Evolutionary conservation across 2,329 filamentous ascomycete genomes (phyloP).

Genomic region (Fusarium duplospermum): DNA sequence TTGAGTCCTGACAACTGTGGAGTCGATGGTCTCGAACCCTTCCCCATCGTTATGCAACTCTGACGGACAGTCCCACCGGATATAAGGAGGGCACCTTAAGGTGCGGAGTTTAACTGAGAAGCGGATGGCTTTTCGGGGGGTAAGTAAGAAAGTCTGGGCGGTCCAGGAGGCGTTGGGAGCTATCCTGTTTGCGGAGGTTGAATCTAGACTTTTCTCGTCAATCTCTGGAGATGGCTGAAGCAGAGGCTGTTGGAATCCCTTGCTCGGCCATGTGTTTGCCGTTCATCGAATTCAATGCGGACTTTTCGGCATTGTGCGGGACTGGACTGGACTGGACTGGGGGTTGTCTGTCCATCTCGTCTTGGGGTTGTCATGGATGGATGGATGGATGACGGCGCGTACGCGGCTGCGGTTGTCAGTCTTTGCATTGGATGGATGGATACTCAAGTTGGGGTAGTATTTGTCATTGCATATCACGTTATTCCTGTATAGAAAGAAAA

Average conservation of each 20-base stretch:
- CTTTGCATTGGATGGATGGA: background rate
- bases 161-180: background rate
- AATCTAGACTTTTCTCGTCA: background rate
- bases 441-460: background rate
- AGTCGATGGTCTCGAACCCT: background rate
- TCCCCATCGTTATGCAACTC: conserved; percentile 4
- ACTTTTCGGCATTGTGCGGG: background rate
- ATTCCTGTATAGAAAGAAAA: background rate
- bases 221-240: background rate
- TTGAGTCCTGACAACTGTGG: background rate
- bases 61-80: conserved; percentile 2
- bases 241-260: background rate
- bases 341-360: background rate
- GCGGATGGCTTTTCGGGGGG: background rate
- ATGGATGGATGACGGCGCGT: background rate
- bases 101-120: background rate
- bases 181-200: background rate
- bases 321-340: background rate
- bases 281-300: background rate
- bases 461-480: background rate
- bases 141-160: background rate
- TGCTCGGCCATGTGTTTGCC: background rate
- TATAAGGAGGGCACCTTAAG: conserved; percentile 5
- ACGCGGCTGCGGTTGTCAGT: background rate
- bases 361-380: background rate